A percentile compares a stretch with the other conserved stretches of the same genome.
These are phyloP conservation scores for Cercospora berteroae DNA, from an alignment of 2,329 filamentous ascomycete species.

Conservation along the genomic window DNA sequence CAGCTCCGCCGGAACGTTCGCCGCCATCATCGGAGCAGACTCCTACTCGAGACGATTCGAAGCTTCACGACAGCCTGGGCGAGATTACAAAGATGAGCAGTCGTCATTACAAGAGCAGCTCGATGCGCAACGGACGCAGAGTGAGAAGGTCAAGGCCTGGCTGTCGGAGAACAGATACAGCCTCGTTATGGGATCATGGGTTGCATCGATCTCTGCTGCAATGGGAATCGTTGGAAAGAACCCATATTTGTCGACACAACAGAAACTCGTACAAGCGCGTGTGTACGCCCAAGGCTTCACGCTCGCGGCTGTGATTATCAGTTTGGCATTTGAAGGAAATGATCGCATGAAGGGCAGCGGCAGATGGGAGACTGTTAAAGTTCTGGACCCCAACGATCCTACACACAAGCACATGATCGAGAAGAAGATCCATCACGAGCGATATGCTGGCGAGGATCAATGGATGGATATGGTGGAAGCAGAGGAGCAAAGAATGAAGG, in stretches of 20 bases:
- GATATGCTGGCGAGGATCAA: conserved; percentile 84
- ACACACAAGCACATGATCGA: conserved; percentile 80
- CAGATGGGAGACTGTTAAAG: conserved; percentile 80
- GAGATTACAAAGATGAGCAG: conserved; percentile 63
- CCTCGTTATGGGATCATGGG: conserved; percentile 79
- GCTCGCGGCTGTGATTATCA: conserved; percentile 76
- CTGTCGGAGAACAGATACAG: conserved; percentile 78
- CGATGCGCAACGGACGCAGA: conserved; percentile 55
- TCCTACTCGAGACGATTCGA: conserved; percentile 70
- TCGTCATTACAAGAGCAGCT: conserved; percentile 56
- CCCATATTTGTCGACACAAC: conserved; percentile 67
- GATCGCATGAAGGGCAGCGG: conserved; percentile 75
- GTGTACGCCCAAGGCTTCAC: conserved; percentile 91
- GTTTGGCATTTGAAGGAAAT: conserved; percentile 74
- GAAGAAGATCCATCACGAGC: conserved; percentile 83
- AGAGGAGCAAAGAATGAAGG: conserved; percentile 64
- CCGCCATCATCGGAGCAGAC: conserved; percentile 81
- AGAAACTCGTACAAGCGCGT: conserved; percentile 92
- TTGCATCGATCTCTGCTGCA: conserved; percentile 73
- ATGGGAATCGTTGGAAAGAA: conserved; percentile 75
- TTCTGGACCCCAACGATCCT: conserved; percentile 77
- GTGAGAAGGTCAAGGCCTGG: conserved; percentile 67
- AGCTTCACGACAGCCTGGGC: conserved; percentile 64
- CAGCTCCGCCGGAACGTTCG: conserved; percentile 76
- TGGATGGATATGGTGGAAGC: conserved; percentile 91